A percentile compares a stretch with the other conserved stretches of the same genome.
phyloP scores from a whole-genome alignment of 108 stramenopile genomes.

The Nitzschia putrida region DNA sequence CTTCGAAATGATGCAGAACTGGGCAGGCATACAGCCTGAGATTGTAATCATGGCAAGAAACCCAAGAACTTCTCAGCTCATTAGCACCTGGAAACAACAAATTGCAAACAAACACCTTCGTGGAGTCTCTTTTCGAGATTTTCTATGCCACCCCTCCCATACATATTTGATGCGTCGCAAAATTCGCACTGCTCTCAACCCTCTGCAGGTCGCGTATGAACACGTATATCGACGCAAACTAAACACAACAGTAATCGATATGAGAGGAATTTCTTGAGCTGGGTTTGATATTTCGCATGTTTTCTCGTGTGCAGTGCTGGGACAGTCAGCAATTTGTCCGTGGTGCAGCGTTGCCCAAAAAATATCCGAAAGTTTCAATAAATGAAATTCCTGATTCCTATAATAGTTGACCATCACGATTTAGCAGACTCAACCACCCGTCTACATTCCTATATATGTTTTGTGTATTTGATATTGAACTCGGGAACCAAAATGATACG shows the following conservation, averaged over 20 bases:
- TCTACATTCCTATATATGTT: too few relatives aligned
- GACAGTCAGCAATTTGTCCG: too few relatives aligned
- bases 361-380: too few relatives aligned
- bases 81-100: constrained; percentile 6
- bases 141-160: background rate
- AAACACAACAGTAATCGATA: background rate
- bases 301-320: constrained; percentile 5
- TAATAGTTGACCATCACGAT: too few relatives aligned
- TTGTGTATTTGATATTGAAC: too few relatives aligned
- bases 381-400: too few relatives aligned
- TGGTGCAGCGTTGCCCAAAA: too few relatives aligned
- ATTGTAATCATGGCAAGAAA: background rate
- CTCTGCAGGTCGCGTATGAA: background rate
- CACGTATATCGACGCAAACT: background rate
- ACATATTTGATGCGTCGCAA: background rate
- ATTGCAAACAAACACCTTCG: too few relatives aligned
- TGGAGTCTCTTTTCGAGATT: background rate
- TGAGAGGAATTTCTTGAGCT: background rate
- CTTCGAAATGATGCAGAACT: background rate
- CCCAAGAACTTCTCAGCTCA: constrained; percentile 6
- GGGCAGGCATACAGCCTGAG: constrained; percentile 4
- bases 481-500: too few relatives aligned
- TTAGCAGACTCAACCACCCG: too few relatives aligned
- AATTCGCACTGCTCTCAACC: background rate
- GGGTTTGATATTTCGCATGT: constrained; percentile 10